Conservation (phyloP, 805 yeast genomes). For the Candida insectorum region DNA sequence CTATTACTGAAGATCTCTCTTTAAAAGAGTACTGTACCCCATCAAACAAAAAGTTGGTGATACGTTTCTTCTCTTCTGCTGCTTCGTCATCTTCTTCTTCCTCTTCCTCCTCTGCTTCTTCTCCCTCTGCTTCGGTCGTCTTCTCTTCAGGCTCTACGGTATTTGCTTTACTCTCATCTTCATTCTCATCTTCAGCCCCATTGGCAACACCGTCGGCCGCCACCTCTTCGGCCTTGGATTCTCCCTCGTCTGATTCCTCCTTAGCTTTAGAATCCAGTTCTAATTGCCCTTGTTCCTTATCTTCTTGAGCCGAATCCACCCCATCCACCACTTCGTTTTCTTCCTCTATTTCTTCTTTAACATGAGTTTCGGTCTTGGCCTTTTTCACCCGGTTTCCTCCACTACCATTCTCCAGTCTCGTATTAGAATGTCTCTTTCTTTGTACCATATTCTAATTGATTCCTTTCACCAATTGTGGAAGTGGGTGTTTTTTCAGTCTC, state of each 20-base stretch:
- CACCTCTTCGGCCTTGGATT: constrained; percentile 15
- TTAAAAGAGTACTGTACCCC: constrained; percentile 79
- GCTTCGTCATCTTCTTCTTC: constrained; percentile 45
- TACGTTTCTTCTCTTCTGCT: constrained; percentile 42
- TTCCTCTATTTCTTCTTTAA: constrained; percentile 5
- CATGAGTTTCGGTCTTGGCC: constrained; percentile 1
- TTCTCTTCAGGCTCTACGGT: too few species aligned
- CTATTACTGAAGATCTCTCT: constrained; percentile 91
- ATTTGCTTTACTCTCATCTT: constrained; percentile 4
- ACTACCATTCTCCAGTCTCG: not conserved
- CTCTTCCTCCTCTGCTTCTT: constrained; percentile 22
- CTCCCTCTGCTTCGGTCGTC: constrained; percentile 11
- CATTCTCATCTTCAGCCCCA: constrained; percentile 8
- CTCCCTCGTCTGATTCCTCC: constrained; percentile 8
- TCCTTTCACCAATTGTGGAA: not conserved
- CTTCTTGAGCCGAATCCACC: constrained; percentile 21
- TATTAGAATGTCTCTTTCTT: constrained; percentile 25
- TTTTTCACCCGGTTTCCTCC: constrained; percentile 3
- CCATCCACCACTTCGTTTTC: constrained; percentile 22
- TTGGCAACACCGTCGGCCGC: constrained; percentile 14
- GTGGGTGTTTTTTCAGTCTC: too few species aligned
- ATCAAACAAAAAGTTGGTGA: constrained; percentile 59
- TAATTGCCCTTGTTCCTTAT: constrained; percentile 8
- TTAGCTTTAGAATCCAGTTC: constrained; percentile 10
- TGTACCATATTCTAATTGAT: constrained; percentile 24